Base-by-base conservation (phyloP, 495 filamentous ascomycete genomes). In the Clavariopsis aquatica region DNA sequence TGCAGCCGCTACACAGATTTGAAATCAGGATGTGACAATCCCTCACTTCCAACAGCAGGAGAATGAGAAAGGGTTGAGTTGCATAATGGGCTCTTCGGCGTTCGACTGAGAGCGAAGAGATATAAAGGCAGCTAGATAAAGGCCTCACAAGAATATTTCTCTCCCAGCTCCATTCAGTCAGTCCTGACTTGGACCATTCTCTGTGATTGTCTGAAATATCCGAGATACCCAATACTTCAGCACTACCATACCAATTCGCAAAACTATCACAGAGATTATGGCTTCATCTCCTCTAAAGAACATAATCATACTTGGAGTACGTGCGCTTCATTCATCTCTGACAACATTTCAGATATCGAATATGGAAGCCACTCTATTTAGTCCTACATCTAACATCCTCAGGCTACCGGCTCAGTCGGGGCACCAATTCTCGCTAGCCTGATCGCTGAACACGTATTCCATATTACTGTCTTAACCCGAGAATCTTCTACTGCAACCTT, bases 391-490 rank as follows among this genome's bases (percentile, higher is more conserved):
- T 64, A 49, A 64, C 52, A 23, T 12, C 27, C 13, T 43, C 34
- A 77, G 76, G 73, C 74, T 55, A 75, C 58, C 38, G 77, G 74
- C 54, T 75, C 67, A 36, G 55, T 80, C 56, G 76, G 80, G 52
- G 70, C 70, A 9, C 69, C 72, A 51, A 73, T 80, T 49, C 74
- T 79, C 60, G 43, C 60, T 23, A 74, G 68, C 31, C 75, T 78
- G 34, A 69, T 81, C 20, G 55, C 53, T 5, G 60, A 72, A 6
- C 34, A 82, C 61, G 45, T 53, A 24, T 91, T 92, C 79, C 80
- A 80, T 70, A 81, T 91, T 70, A 78, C 78, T 43, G 70, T 78
- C 55, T 67, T 83, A 34, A 74, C 76, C 41, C 79, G 81, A 51
- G 49, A 61, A 26, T 69, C 64, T 8, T 79, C 75, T 19, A 68